These are phyloP conservation scores for Lipomyces mesembrius DNA, from an alignment of 805 yeast genomes.

Conservation along the genomic window DNA sequence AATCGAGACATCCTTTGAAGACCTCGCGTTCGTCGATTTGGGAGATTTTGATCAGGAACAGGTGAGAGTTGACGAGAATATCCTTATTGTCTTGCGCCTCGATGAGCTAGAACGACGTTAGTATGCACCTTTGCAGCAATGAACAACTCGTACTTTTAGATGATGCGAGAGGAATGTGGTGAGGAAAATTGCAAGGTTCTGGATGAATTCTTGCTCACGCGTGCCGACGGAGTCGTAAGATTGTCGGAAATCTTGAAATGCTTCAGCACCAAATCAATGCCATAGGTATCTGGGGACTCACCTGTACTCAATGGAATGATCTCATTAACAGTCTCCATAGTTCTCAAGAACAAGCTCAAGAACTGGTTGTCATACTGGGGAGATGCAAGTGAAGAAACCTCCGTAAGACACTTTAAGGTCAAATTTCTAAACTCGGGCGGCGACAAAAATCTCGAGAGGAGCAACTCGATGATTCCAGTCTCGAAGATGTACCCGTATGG, in stretches of 20 bases:
- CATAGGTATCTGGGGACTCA: not conserved
- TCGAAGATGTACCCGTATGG: constrained; percentile 89
- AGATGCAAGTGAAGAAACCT: constrained; percentile 70
- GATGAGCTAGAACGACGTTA: constrained; percentile 39
- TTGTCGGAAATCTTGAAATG: constrained; percentile 61
- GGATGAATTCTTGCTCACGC: constrained; percentile 88
- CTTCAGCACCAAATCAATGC: not conserved
- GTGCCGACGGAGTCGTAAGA: constrained; percentile 78
- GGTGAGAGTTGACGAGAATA: constrained; percentile 71
- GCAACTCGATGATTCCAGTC: constrained; percentile 73
- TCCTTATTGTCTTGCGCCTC: constrained; percentile 58
- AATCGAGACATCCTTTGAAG: constrained; percentile 93
- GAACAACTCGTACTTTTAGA: constrained; percentile 50
- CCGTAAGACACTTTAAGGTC: constrained; percentile 90
- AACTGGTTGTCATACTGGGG: constrained; percentile 61
- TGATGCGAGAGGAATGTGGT: constrained; percentile 83
- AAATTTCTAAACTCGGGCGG: constrained; percentile 81
- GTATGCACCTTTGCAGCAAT: not conserved
- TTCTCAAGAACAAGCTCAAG: constrained; percentile 66
- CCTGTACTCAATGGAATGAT: constrained; percentile 63
- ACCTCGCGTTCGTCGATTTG: constrained; percentile 93
- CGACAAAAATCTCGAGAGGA: constrained; percentile 75
- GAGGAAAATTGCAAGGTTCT: constrained; percentile 91
- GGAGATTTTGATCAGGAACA: constrained; percentile 81
- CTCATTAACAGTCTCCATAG: constrained; percentile 69